Conservation (phyloP, 331 rosid species). For the Acacia pycnantha region DNA sequence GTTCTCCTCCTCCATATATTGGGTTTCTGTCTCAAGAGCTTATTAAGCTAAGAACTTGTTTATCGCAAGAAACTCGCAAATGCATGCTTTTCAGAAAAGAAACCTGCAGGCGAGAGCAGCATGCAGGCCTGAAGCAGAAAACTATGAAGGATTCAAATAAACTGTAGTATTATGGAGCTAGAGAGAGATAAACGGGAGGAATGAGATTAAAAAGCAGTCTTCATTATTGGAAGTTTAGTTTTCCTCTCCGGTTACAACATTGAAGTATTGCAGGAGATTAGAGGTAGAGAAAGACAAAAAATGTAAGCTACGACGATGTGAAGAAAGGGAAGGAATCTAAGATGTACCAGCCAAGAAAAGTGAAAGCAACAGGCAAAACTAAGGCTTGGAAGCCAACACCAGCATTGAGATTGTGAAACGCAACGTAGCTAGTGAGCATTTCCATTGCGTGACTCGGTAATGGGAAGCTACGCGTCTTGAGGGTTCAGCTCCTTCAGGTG, state of each 20-base stretch:
- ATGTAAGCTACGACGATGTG: neutral
- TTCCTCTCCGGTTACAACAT: neutral
- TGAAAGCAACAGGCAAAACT: conserved; percentile 54
- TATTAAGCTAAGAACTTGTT: neutral
- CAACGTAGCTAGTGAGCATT: conserved; percentile 91
- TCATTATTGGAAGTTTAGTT: neutral
- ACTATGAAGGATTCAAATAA: neutral
- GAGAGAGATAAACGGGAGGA: neutral
- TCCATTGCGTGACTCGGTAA: conserved; percentile 91
- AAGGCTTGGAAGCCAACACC: conserved; percentile 94
- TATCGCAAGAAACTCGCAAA: no score
- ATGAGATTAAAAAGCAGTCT: neutral
- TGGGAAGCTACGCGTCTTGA: conserved; percentile 99
- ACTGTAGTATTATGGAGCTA: neutral
- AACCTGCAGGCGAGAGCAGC: neutral
- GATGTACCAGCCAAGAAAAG: no score
- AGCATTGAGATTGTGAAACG: conserved; percentile 94
- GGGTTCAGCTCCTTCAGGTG: conserved; percentile 96
- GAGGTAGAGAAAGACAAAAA: neutral
- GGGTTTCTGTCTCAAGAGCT: no score
- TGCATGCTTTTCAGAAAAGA: neutral
- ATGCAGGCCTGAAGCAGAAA: neutral
- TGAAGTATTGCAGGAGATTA: neutral
- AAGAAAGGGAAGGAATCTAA: neutral
- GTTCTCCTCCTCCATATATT: no score